A percentile compares a stretch with the other conserved stretches of the same genome.
Conservation (phyloP, 148 eudicot genomes). For the Polygonum aviculare region DNA sequence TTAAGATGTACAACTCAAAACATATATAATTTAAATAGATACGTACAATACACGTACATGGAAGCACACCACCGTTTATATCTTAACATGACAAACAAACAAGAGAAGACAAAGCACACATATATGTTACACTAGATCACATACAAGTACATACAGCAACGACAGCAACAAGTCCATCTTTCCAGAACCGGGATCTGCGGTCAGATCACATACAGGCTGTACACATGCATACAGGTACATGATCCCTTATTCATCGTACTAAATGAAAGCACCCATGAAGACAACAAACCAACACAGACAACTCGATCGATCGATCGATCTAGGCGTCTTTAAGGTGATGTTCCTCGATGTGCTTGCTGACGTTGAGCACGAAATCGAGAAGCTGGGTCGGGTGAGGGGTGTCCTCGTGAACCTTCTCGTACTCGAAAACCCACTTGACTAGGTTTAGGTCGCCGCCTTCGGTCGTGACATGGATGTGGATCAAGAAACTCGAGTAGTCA, state of each 20-base stretch:
- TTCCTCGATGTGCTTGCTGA: constrained; percentile 9
- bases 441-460: not conserved
- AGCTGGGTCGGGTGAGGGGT: not conserved
- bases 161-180: too few relatives aligned
- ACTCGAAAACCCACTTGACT: constrained; percentile 8
- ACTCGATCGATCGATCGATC: not conserved
- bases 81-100: not conserved
- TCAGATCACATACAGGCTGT: too few relatives aligned
- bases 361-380: not conserved
- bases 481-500: not conserved
- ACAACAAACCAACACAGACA: not conserved
- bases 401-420: constrained; percentile 8
- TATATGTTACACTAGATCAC: not conserved
- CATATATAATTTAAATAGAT: too few relatives aligned
- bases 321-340: not conserved
- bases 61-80: too few relatives aligned
- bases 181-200: too few relatives aligned
- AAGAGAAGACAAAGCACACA: not conserved
- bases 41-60: too few relatives aligned
- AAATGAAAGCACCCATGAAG: not conserved
- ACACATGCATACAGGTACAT: not conserved
- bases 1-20: too few relatives aligned
- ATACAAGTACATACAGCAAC: too few relatives aligned
- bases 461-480: not conserved
- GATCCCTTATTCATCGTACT: not conserved